Conservation (phyloP, 768 basidiomycete genomes). For the Amanita fuliginea region DNA sequence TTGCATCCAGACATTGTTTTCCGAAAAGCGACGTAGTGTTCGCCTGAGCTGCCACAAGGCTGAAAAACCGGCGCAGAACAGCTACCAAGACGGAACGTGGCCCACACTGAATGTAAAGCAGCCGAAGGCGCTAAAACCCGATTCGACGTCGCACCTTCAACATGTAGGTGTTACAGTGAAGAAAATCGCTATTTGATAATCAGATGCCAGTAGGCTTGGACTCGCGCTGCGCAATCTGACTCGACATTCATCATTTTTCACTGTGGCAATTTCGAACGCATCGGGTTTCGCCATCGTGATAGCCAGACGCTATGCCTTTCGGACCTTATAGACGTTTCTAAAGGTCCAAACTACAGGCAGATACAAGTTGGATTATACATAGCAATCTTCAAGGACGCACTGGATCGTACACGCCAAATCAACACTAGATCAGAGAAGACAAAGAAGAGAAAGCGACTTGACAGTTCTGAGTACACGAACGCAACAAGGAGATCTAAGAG, state of each 20-base stretch:
- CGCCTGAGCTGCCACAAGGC: too few species aligned
- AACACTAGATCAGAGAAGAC: neutral
- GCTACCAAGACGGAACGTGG: neutral
- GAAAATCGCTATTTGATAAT: neutral
- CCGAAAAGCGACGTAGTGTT: too few species aligned
- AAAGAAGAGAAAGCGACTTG: too few species aligned
- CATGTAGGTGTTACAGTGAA: neutral
- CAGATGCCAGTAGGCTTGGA: neutral
- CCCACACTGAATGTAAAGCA: neutral
- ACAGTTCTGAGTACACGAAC: neutral
- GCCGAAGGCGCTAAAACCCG: neutral
- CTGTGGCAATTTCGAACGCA: neutral
- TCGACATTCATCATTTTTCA: neutral
- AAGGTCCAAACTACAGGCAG: neutral
- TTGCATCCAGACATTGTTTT: too few species aligned
- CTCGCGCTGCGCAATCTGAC: neutral
- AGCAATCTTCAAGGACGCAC: neutral
- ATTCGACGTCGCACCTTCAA: neutral
- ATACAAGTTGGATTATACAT: neutral
- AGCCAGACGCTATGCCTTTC: neutral
- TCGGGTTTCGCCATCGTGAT: too few species aligned
- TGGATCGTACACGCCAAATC: neutral
- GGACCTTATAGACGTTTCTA: neutral
- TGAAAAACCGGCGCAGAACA: too few species aligned
- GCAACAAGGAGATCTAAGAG: neutral